Evolutionary conservation across 1,139 yeast species (phyloP).

Genomic region (Sugiyamaella paludigena): DNA sequence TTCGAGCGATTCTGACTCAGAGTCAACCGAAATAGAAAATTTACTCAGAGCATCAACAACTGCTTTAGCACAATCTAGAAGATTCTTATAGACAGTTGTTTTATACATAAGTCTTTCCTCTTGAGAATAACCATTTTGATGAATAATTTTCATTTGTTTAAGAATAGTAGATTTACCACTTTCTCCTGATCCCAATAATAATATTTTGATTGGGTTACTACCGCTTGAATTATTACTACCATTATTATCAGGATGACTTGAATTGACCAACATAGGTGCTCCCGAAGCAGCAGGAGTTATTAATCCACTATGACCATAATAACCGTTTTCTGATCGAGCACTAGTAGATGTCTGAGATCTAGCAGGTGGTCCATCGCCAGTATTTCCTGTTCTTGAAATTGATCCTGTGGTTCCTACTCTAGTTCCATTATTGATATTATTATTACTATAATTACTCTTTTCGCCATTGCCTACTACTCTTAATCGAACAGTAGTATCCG

Average conservation of each 20-base stretch:
- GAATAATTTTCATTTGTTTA: slow-evolving; percentile 73
- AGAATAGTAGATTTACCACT: slow-evolving; percentile 74
- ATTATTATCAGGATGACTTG: neutral
- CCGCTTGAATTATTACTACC: neutral
- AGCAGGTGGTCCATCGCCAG: neutral
- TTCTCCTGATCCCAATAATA: slow-evolving; percentile 71
- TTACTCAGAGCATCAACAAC: slow-evolving; percentile 53
- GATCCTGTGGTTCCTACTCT: neutral
- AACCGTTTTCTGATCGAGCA: neutral
- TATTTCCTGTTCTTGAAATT: neutral
- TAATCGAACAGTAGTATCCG: neutral
- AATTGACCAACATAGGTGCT: neutral
- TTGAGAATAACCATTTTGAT: slow-evolving; percentile 63
- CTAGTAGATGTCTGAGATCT: slow-evolving; percentile 1
- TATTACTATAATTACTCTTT: neutral
- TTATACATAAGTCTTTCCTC: slow-evolving; percentile 62
- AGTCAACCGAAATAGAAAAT: slow-evolving; percentile 24
- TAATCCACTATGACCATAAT: neutral
- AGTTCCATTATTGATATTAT: neutral
- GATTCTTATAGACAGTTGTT: slow-evolving; percentile 64
- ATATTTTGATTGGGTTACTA: slow-evolving; percentile 46
- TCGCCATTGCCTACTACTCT: neutral
- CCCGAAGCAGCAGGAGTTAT: slow-evolving; percentile 4
- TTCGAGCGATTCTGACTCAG: slow-evolving; percentile 4
- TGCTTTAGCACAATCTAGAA: slow-evolving; percentile 60